These are phyloP conservation scores for Funneliformis mosseae DNA, from an alignment of 192 early-diverging fungal species.

Conservation along the genomic window DNA sequence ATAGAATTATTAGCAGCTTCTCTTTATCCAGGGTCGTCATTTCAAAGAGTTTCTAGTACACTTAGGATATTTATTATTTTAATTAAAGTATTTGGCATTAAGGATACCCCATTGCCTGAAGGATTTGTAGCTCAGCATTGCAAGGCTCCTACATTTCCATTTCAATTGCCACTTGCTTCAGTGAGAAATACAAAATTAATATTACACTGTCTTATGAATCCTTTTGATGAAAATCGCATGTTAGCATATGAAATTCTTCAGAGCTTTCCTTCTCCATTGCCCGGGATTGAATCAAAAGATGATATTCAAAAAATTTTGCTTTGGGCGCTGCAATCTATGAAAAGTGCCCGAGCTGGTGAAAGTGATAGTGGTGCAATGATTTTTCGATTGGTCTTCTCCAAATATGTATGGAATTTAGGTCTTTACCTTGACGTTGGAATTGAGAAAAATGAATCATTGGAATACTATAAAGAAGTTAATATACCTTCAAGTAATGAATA, in stretches of 20 bases:
- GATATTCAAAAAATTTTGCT: constrained; percentile 56
- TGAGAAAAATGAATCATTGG: constrained; percentile 16
- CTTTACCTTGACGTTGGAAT: constrained; percentile 42
- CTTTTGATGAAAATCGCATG: constrained; percentile 76
- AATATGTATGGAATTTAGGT: constrained; percentile 65
- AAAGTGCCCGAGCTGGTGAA: constrained; percentile 73
- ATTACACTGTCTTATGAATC: constrained; percentile 61
- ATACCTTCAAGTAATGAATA: constrained; percentile 14
- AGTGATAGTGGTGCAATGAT: constrained; percentile 84
- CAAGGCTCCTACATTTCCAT: constrained; percentile 55
- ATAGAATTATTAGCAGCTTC: constrained; percentile 57
- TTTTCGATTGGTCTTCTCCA: constrained; percentile 75
- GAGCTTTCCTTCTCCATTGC: constrained; percentile 65
- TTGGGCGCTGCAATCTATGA: constrained; percentile 63
- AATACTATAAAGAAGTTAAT: constrained; percentile 37
- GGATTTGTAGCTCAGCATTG: constrained; percentile 45
- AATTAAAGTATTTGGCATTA: constrained; percentile 57
- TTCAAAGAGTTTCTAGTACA: constrained; percentile 65
- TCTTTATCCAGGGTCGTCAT: constrained; percentile 76
- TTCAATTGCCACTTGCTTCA: constrained; percentile 52
- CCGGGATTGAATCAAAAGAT: constrained; percentile 52
- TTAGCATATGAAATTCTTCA: constrained; percentile 73
- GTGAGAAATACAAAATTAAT: constrained; percentile 56
- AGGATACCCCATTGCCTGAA: constrained; percentile 49
- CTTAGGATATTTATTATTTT: constrained; percentile 56